Conservation (phyloP, 2,329 filamentous ascomycete genomes). For the Hypoxylon sp. region DNA sequence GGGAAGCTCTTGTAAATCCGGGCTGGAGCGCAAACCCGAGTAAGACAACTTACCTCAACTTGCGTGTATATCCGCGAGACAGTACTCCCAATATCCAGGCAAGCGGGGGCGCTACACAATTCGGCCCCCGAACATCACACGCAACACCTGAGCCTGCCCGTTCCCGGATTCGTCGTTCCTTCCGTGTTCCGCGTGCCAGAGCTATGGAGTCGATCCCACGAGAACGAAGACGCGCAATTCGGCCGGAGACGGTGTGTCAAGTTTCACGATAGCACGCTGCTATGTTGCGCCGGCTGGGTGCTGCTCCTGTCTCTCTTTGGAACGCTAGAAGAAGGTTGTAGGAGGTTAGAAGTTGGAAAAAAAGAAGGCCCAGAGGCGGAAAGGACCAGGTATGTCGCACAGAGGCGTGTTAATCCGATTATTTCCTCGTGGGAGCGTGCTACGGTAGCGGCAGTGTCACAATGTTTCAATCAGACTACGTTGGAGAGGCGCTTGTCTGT, state of each 20-base stretch:
- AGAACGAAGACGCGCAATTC: constrained; percentile 41
- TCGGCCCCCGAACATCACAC: constrained; percentile 57
- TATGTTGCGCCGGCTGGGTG: constrained; percentile 42
- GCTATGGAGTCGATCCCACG: constrained; percentile 32
- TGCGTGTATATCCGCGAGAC: constrained; percentile 49
- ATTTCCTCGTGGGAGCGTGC: constrained; percentile 49
- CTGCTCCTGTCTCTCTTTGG: constrained; percentile 38
- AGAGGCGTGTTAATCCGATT: constrained; percentile 45
- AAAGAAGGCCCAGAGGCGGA: constrained; percentile 28
- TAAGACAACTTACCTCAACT: constrained; percentile 49
- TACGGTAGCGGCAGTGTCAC: constrained; percentile 50
- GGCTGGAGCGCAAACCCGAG: constrained; percentile 21
- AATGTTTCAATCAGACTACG: constrained; percentile 47
- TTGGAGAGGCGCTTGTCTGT: constrained; percentile 48
- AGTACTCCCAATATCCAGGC: constrained; percentile 55
- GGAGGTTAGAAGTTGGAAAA: constrained; percentile 30
- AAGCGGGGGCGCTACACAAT: constrained; percentile 56
- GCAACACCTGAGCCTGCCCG: constrained; percentile 55
- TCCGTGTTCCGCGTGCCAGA: constrained; percentile 46
- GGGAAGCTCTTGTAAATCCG: constrained; percentile 31
- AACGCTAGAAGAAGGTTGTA: constrained; percentile 20
- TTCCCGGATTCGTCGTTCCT: constrained; percentile 50
- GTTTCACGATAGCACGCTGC: constrained; percentile 46
- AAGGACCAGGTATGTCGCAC: constrained; percentile 45
- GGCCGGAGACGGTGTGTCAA: constrained; percentile 36